These are phyloP conservation scores for Halophytophthora polymorphica DNA, from an alignment of 352 stramenopile genomes.

Conservation along the genomic window DNA sequence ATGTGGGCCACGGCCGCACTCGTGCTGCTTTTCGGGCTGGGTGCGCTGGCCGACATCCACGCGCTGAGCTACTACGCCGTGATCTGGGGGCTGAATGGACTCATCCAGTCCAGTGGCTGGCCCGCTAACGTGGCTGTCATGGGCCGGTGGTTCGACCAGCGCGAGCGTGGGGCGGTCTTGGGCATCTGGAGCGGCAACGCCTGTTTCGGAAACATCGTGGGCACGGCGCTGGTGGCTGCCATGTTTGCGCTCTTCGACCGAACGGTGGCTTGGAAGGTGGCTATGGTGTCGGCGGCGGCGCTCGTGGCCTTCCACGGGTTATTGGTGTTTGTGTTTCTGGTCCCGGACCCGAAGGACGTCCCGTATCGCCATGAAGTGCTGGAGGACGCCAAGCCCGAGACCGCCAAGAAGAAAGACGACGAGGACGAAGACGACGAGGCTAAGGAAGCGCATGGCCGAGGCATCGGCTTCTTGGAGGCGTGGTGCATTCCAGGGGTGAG, in stretches of 20 bases:
- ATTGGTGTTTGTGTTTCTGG: constrained; percentile 84
- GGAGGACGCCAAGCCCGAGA: constrained; percentile 44
- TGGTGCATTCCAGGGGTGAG: constrained; percentile 75
- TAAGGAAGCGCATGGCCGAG: constrained; percentile 46
- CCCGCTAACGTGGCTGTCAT: constrained; percentile 77
- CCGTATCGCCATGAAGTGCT: constrained; percentile 47
- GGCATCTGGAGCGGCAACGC: constrained; percentile 96
- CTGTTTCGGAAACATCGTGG: constrained; percentile 95
- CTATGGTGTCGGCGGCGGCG: constrained; percentile 81
- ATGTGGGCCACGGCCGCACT: constrained; percentile 68
- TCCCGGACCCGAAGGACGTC: constrained; percentile 61
- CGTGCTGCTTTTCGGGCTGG: constrained; percentile 61
- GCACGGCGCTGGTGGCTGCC: constrained; percentile 75
- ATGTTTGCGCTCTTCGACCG: constrained; percentile 80
- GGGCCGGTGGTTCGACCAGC: constrained; percentile 91
- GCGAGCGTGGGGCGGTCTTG: constrained; percentile 85
- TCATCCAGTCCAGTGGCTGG: constrained; percentile 81
- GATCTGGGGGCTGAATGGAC: constrained; percentile 71
- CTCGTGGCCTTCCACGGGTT: constrained; percentile 87
- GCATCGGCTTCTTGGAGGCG: constrained; percentile 89
- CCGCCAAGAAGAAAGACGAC: constrained; percentile 19
- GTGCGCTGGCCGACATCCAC: constrained; percentile 55
- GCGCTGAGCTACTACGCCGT: constrained; percentile 67
- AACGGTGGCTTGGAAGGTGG: constrained; percentile 87
- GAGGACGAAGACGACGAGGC: constrained; percentile 8